phyloP scores from a whole-genome alignment of 768 basidiomycete genomes.

The Podaxis pistillaris region DNA sequence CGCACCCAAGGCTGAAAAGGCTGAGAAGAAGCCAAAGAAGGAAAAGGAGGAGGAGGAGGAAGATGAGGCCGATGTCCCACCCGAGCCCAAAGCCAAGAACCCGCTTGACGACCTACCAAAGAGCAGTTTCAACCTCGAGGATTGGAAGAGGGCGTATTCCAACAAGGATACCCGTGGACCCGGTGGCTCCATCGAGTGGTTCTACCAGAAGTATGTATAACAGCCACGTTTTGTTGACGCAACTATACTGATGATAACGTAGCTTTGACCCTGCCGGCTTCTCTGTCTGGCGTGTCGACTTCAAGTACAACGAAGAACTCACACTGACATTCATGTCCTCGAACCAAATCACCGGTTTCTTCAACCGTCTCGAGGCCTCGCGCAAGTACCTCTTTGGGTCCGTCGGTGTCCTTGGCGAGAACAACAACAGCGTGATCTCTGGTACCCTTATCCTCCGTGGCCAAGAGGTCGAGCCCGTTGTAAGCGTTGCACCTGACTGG shows the following conservation, averaged over 20 bases:
- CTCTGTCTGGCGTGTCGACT: slow-evolving; percentile 91
- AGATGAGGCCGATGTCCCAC: slow-evolving; percentile 68
- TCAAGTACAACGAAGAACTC: slow-evolving; percentile 95
- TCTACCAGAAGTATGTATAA: slow-evolving; percentile 83
- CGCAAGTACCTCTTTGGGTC: slow-evolving; percentile 97
- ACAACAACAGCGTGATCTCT: slow-evolving; percentile 76
- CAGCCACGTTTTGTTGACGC: background rate
- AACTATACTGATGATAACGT: background rate
- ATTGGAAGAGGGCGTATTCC: slow-evolving; percentile 98
- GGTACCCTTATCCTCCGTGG: slow-evolving; percentile 87
- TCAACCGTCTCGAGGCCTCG: slow-evolving; percentile 96
- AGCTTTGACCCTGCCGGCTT: slow-evolving; percentile 89
- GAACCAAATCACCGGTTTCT: slow-evolving; percentile 94
- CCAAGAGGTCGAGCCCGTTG: slow-evolving; percentile 63
- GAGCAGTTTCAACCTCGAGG: slow-evolving; percentile 84
- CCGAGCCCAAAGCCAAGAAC: slow-evolving; percentile 91
- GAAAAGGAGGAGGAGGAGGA: slow-evolving; percentile 61
- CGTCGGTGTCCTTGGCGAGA: slow-evolving; percentile 81
- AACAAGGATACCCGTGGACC: slow-evolving; percentile 94
- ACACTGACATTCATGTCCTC: slow-evolving; percentile 92
- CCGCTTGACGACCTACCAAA: slow-evolving; percentile 91
- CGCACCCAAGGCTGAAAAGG: slow-evolving; percentile 59
- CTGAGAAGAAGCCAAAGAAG: slow-evolving; percentile 66
- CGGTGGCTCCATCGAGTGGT: slow-evolving; percentile 87
- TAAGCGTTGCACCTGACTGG: slow-evolving; percentile 86